A percentile compares a stretch with the other conserved stretches of the same genome.
Evolutionary conservation across 2,329 filamentous ascomycete genomes (phyloP).

Genomic region (Colletotrichum cereale): DNA sequence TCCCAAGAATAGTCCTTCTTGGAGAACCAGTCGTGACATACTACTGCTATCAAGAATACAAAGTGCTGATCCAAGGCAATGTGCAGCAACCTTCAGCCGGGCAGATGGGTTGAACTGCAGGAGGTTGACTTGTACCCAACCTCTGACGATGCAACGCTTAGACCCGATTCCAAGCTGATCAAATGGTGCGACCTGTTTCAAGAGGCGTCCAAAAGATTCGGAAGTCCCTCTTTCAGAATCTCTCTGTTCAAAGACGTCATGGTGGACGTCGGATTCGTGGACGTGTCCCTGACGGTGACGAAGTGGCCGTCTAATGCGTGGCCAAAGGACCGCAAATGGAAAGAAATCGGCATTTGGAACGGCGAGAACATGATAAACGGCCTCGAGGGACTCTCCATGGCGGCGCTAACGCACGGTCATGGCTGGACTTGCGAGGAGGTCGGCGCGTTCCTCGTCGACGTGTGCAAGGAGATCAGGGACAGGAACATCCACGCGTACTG

Average conservation of each 20-base stretch:
- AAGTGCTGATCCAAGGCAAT: background rate
- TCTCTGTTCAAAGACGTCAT: background rate
- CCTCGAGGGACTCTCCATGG: slow-evolving; percentile 51
- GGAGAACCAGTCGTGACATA: background rate
- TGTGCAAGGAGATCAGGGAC: slow-evolving; percentile 50
- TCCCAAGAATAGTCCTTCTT: no score
- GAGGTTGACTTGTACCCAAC: slow-evolving; percentile 10
- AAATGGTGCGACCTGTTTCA: slow-evolving; percentile 50
- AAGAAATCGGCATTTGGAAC: slow-evolving; percentile 51
- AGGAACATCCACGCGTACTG: slow-evolving; percentile 52
- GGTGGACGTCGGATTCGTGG: slow-evolving; percentile 46
- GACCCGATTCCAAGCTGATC: slow-evolving; percentile 46
- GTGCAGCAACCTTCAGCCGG: slow-evolving; percentile 51
- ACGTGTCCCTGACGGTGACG: slow-evolving; percentile 46
- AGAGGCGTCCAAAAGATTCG: slow-evolving; percentile 43
- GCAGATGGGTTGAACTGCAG: slow-evolving; percentile 56
- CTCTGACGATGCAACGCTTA: slow-evolving; percentile 56
- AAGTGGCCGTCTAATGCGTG: slow-evolving; percentile 53
- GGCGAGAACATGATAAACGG: slow-evolving; percentile 50
- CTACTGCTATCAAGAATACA: no score
- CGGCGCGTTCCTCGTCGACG: slow-evolving; percentile 50
- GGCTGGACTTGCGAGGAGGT: slow-evolving; percentile 51
- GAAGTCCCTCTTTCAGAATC: background rate
- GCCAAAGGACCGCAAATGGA: slow-evolving; percentile 50
- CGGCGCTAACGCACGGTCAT: slow-evolving; percentile 49